Evolutionary conservation across 2,329 filamentous ascomycete genomes (phyloP).

Genomic region (Aaosphaeria pasadenensis): DNA sequence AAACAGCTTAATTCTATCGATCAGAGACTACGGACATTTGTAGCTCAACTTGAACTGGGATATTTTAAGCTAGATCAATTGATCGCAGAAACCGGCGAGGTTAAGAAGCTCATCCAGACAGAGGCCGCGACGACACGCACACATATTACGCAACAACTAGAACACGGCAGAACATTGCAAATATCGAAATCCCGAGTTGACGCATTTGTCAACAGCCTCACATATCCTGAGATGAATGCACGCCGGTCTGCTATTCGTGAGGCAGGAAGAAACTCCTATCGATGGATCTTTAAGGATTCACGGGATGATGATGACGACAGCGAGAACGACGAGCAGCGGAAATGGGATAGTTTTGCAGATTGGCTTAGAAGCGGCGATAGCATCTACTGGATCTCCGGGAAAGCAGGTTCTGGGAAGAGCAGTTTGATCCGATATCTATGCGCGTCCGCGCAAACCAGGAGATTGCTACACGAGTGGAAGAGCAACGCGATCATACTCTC

Average conservation of each 20-base stretch:
- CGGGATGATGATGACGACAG: no score
- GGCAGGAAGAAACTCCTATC: not conserved
- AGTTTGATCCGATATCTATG: conserved; percentile 38
- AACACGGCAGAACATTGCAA: not conserved
- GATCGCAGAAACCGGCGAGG: not conserved
- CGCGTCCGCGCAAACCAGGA: not conserved
- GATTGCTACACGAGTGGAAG: not conserved
- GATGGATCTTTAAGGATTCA: conserved; percentile 3
- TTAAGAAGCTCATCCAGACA: not conserved
- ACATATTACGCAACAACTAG: not conserved
- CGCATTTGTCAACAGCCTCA: not conserved
- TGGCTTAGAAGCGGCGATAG: conserved; percentile 8
- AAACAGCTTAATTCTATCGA: not conserved
- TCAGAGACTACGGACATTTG: not conserved
- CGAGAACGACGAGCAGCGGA: not conserved
- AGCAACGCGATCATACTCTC: not conserved
- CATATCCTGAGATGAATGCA: conserved; percentile 4
- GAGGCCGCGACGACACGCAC: not conserved
- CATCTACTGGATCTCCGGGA: conserved; percentile 40
- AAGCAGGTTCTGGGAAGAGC: conserved; percentile 48
- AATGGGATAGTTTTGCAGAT: conserved; percentile 3
- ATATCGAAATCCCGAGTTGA: not conserved
- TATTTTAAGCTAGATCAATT: not conserved
- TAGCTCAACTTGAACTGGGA: not conserved
- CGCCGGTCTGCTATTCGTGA: conserved; percentile 1